Conservation (phyloP, 2,329 filamentous ascomycete species). For the Nannizziopsis arthrosporioides region DNA sequence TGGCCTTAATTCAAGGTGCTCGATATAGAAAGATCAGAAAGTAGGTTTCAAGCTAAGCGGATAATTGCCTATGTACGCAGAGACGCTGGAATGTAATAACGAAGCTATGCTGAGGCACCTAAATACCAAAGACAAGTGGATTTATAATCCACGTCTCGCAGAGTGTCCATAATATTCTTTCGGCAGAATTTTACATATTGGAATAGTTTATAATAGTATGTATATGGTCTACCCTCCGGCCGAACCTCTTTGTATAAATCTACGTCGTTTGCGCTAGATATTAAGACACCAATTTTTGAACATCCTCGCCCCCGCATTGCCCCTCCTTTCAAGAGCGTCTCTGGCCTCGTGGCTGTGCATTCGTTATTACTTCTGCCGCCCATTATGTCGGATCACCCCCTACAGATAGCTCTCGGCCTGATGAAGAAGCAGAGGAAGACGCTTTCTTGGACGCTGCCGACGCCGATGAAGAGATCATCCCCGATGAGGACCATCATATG, state of each 20-base stretch:
- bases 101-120: too few species aligned
- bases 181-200: not conserved
- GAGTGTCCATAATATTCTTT: not conserved
- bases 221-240: not conserved
- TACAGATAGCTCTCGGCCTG: conserved; percentile 17
- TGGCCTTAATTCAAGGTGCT: too few species aligned
- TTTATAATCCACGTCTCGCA: conserved; percentile 10
- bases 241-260: not conserved
- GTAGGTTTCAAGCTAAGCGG: too few species aligned
- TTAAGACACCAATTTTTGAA: not conserved
- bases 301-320: conserved; percentile 8
- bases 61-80: too few species aligned
- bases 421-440: conserved; percentile 49
- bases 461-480: conserved; percentile 62
- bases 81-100: too few species aligned
- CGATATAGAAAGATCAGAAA: too few species aligned
- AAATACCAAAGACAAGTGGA: not conserved
- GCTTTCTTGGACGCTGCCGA: conserved; percentile 68
- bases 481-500: conserved; percentile 65
- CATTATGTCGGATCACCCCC: conserved; percentile 8
- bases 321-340: conserved; percentile 5
- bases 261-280: not conserved
- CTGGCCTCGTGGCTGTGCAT: not conserved
- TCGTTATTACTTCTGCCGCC: not conserved
- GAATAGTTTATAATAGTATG: not conserved